Evolutionary conservation across 2,329 filamentous ascomycete species (phyloP), one percentile per base, ranked within the genome.

Genomic region (Phialocephala sp.): DNA sequence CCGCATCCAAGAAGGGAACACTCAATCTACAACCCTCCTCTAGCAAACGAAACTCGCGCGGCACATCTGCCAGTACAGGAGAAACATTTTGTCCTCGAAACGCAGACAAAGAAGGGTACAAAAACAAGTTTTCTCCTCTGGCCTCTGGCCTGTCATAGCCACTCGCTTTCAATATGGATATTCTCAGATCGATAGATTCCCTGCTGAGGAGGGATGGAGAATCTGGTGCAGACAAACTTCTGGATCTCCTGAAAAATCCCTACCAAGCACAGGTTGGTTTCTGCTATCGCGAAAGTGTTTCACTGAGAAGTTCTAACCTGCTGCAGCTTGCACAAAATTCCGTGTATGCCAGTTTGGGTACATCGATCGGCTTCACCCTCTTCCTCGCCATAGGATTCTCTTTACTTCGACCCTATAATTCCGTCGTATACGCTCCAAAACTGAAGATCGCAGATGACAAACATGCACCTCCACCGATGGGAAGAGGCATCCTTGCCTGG

Each of bases 401-500:
- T 68, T 82, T 97, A 73, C 83, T 98, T 63, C 91, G 95, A 67
- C 95, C 95, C 5, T 93, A 94, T 79, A 94, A 98, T 78, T 91
- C 90, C 63, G 87, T 94, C 72, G 92, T 99, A 57, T 99, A 99
- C 80, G 94, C 95, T 3, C 95, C 95, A 47, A 94, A 96, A 77
- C 84, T 96, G 58, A 97, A 97, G 77, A 90, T 97, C 82, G 91
- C 93, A 76, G 94, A 98, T 77, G 89, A 93, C 72, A 93, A 91
- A 78, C 93, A 97, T 80, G 87, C 91, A 11, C 95, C 94, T 20
- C 95, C 95, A 14, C 88, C 91, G 0, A 85, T 98, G 73, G 92
- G 91, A 63, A 96, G 91, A 75, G 91, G 92, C n/a, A 81, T 94
- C 11, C 93, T 97, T 76, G 89, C 93, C 57, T 99, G 95, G 95